Evolutionary conservation across 2,329 filamentous ascomycete species (phyloP), one percentile per base, ranked within the genome.

Genomic region (Clonostachys byssicola): DNA sequence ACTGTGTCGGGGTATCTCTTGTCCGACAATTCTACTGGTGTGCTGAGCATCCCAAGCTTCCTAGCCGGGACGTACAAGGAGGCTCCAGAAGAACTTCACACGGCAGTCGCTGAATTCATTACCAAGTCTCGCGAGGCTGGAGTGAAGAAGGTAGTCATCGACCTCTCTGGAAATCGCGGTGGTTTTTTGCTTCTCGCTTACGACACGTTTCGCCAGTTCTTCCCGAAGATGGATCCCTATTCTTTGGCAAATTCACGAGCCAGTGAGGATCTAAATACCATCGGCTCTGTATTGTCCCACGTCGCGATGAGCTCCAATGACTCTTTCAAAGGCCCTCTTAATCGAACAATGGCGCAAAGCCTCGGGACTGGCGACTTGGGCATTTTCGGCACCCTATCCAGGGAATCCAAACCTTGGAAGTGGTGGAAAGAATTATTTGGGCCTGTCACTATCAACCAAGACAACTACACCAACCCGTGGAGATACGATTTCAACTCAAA

Each of bases 61-160:
- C 61, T 3, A 51, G 64, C 3, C 6, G 65, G 66, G 4, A 68
- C 66, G 45, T 68, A 62, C 48, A 56, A 69, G 16, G 56, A 60
- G 5, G 65, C 62, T 7, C 54, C 57, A 4, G 65, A 62, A 1
- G 58, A 66, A 23, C 56, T 66, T 4, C 55, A 68, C 43, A 59
- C 65, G 2, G 64, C 65, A 2, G 63, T 68, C 10, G 54, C 40
- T 23, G 40, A 30, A 13, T n/a, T 18, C 33, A 30, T 23, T n/a
- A 10, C 40, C 18, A 18, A 30, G 33, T 30, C 33, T 42, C 70
- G 72, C 40, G 52, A 60, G 3, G 65, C 66, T 3, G 69, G 72
- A 3, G 83, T 82, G 58, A 78, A 68, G 3, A 82, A 79, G 58
- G 67, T 88, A 6, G 70, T 88, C 33, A 76, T 88, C 49, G 85